Evolutionary conservation across 495 filamentous ascomycete genomes (phyloP).

Genomic region (Penicillium bovifimosum): DNA sequence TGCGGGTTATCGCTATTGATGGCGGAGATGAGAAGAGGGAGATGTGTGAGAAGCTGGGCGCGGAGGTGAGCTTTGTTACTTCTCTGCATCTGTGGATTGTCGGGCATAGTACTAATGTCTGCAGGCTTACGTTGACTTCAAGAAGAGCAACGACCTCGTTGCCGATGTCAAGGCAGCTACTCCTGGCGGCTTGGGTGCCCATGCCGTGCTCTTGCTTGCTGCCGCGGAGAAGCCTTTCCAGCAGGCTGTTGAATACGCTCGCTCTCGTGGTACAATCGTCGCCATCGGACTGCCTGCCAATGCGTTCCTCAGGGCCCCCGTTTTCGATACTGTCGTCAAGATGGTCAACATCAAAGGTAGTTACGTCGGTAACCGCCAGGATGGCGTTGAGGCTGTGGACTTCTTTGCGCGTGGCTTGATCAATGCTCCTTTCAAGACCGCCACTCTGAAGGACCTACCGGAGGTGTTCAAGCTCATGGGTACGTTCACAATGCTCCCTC

Average conservation of each 20-base stretch:
- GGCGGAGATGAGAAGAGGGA: conserved; percentile 68
- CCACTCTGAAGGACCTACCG: conserved; percentile 68
- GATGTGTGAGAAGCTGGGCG: conserved; percentile 61
- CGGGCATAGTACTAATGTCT: conserved; percentile 1
- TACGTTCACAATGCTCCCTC: conserved; percentile 13
- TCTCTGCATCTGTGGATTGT: not conserved
- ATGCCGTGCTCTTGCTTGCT: conserved; percentile 79
- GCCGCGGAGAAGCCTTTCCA: conserved; percentile 87
- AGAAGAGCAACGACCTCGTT: conserved; percentile 62
- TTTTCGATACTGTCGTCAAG: conserved; percentile 75
- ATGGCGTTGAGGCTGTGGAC: conserved; percentile 78
- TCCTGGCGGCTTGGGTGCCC: conserved; percentile 71
- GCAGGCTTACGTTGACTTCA: conserved; percentile 69
- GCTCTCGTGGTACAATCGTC: conserved; percentile 71
- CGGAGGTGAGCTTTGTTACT: conserved; percentile 29
- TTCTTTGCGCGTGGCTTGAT: conserved; percentile 79
- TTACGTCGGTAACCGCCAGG: conserved; percentile 84
- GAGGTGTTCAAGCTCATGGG: conserved; percentile 68
- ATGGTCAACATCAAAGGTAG: conserved; percentile 90
- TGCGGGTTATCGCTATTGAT: conserved; percentile 70
- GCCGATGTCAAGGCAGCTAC: conserved; percentile 72
- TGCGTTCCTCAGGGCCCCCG: conserved; percentile 71
- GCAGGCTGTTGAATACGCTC: conserved; percentile 80
- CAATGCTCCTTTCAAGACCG: conserved; percentile 77
- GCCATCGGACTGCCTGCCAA: conserved; percentile 78